Evolutionary conservation across 805 yeast species (phyloP).

Genomic region (Teunomyces atbi): DNA sequence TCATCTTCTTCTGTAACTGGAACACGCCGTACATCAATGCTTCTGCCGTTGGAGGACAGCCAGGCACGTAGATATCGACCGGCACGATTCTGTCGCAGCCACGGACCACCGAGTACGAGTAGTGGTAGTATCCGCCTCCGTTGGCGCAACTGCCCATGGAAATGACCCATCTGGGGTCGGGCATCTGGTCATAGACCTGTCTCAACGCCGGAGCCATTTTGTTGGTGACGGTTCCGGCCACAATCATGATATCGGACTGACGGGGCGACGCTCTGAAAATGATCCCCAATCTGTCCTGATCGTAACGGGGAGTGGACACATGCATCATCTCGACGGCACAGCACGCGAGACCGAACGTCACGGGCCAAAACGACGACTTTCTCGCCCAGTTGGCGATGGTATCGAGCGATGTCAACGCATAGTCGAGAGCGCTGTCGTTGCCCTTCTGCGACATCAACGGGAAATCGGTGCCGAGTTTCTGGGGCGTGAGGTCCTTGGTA

Average conservation of each 20-base stretch:
- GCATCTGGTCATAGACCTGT: slow-evolving; percentile 93
- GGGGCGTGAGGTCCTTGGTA: slow-evolving; percentile 48
- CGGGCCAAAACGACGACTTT: slow-evolving; percentile 91
- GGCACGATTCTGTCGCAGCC: slow-evolving; percentile 89
- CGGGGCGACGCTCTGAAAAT: slow-evolving; percentile 93
- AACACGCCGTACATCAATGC: slow-evolving; percentile 89
- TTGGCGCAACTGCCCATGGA: slow-evolving; percentile 94
- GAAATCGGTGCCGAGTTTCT: slow-evolving; percentile 58
- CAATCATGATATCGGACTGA: slow-evolving; percentile 89
- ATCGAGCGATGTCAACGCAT: slow-evolving; percentile 78
- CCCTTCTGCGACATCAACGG: slow-evolving; percentile 68
- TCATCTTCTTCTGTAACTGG: slow-evolving; percentile 88
- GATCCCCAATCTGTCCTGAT: slow-evolving; percentile 88
- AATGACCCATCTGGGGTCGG: slow-evolving; percentile 92
- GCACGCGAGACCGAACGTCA: slow-evolving; percentile 87
- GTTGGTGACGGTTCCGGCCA: slow-evolving; percentile 87
- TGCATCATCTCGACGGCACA: slow-evolving; percentile 97
- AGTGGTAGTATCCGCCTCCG: slow-evolving; percentile 92
- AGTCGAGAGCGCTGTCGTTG: slow-evolving; percentile 60
- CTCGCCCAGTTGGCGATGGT: slow-evolving; percentile 88
- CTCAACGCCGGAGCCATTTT: slow-evolving; percentile 93
- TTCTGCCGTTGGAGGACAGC: slow-evolving; percentile 90
- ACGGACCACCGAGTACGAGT: slow-evolving; percentile 83
- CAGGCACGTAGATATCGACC: slow-evolving; percentile 88
- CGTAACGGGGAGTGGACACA: slow-evolving; percentile 85